Base-by-base conservation (phyloP, 2,329 filamentous ascomycete species). In the Diaporthe australafricana region DNA sequence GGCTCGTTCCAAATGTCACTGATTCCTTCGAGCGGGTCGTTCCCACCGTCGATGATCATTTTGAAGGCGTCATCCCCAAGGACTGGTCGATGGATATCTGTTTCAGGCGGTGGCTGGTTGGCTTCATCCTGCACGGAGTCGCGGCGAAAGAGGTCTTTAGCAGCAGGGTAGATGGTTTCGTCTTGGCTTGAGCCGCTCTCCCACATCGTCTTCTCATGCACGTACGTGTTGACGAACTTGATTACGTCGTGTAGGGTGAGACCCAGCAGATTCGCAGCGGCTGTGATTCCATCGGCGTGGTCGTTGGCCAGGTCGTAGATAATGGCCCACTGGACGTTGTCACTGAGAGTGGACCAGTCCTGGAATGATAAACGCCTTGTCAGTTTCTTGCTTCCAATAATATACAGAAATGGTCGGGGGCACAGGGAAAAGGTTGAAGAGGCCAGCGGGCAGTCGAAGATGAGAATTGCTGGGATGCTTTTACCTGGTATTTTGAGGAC, bases 311-410 rank as follows among this genome's bases (percentile, higher is more conserved):
- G 45, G 22, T 77, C 75, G 25, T 70, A 60, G 20, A 76, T 22
- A 56, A 78, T 75, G 35, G 76, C 70, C 27, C 75, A 77, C 63
- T 77, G 74, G 65, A 76, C 72, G 22, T 72, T 71, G 22, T 75
- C 60, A 5, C 75, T 53, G 14, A 79, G 74, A 38, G 71, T 55
- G 0, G 63, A 14, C 77, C 77, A 79, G 30, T 70, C 27, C 56
- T 72, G 30, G 14, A 25, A 16, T 22, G 12, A 20, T 20, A 17
- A n/a, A 30, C 8, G 20, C 14, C 12, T 30, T 42, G 30, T 72
- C 20, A 70, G 67, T 30, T 40, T 52, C 16, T 50, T 27, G 14
- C 32, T 12, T 16, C 20, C n/a, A 25, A 1, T 25, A 3, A 8
- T 5, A 11, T 11, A 27, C 7, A 25, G 25, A 9, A 16, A 9